These are phyloP conservation scores for Grigorovia transvaalensis DNA, from an alignment of 805 yeast species.

Conservation along the genomic window DNA sequence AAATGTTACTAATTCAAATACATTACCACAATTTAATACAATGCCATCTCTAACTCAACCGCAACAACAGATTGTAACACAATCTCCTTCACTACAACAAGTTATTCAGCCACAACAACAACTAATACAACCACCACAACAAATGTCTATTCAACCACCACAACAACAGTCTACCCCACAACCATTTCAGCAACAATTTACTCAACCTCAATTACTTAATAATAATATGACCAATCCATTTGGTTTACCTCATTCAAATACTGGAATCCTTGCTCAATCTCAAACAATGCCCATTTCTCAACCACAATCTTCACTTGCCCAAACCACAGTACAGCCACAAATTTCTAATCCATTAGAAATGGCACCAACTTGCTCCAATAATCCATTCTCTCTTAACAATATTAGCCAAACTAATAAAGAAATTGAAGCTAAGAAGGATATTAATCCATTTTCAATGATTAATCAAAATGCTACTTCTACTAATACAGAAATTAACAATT, in stretches of 20 bases:
- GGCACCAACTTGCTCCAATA: constrained; percentile 23
- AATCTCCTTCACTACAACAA: constrained; percentile 2
- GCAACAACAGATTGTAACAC: constrained; percentile 29
- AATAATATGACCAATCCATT: neutral
- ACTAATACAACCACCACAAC: neutral
- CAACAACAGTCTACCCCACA: constrained; percentile 9
- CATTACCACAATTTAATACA: constrained; percentile 10
- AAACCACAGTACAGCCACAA: neutral
- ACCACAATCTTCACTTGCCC: neutral
- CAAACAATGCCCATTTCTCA: neutral
- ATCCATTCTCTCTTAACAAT: constrained; percentile 30
- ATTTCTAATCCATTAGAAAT: constrained; percentile 8
- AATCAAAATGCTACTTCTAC: neutral
- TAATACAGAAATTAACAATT: neutral
- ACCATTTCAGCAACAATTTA: constrained; percentile 9
- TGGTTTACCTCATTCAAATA: neutral
- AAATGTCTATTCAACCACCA: neutral
- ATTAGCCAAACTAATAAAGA: constrained; percentile 6
- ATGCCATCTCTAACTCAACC: constrained; percentile 29
- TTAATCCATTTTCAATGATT: constrained; percentile 3
- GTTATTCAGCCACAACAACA: constrained; percentile 1
- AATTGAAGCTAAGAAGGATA: neutral
- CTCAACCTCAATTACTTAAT: constrained; percentile 2
- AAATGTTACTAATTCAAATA: constrained; percentile 13
- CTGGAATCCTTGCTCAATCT: neutral